Evolutionary conservation across 495 filamentous ascomycete species (phyloP).

Genomic region (Talaromyces proteolyticus): DNA sequence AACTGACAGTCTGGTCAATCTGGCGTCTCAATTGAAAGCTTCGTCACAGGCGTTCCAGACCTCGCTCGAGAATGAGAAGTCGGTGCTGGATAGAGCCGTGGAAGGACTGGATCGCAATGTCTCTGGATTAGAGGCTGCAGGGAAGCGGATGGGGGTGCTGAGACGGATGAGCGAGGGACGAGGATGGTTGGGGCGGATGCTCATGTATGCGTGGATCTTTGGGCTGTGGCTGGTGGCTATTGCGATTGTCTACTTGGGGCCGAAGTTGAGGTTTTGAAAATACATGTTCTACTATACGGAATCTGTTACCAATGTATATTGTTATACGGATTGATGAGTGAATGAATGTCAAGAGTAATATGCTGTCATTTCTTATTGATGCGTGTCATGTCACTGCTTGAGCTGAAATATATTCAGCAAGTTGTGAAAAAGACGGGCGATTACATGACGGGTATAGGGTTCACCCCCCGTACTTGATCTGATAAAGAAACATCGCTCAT

Average conservation of each 20-base stretch:
- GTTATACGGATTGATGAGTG: no score
- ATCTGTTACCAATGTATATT: no score
- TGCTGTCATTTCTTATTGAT: not conserved
- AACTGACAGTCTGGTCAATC: constrained; percentile 67
- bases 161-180: constrained; percentile 73
- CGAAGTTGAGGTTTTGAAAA: constrained; percentile 75
- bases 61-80: constrained; percentile 66
- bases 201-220: constrained; percentile 78
- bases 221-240: constrained; percentile 70
- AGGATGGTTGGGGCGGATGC: constrained; percentile 80
- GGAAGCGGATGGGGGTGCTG: constrained; percentile 66
- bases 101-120: constrained; percentile 72
- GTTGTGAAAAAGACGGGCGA: not conserved
- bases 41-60: constrained; percentile 64
- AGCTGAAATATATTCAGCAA: not conserved
- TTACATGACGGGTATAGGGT: not conserved
- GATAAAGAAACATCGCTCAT: no score
- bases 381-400: not conserved
- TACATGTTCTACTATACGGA: not conserved
- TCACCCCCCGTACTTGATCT: no score
- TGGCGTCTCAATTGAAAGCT: constrained; percentile 73
- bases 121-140: constrained; percentile 66
- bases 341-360: not conserved
- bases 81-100: constrained; percentile 60
- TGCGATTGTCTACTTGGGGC: constrained; percentile 70